phyloP scores from a whole-genome alignment of 176 grass and related monocot species.

The Metroxylon sagu region DNA sequence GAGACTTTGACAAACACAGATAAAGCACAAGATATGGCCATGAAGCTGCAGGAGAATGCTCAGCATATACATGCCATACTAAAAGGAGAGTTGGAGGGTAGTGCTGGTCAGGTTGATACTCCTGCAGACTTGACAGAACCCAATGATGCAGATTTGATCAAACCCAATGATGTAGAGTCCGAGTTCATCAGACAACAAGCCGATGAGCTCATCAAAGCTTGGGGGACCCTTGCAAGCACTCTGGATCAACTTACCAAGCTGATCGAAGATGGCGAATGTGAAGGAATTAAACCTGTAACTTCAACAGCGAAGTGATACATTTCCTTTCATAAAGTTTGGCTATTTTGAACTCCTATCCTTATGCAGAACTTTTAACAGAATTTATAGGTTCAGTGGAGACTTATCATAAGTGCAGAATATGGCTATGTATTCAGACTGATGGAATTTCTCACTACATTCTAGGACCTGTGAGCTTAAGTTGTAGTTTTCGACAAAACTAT shows the following conservation, averaged over 20 bases:
- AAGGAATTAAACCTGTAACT: conserved; percentile 25
- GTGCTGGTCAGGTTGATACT: conserved; percentile 9
- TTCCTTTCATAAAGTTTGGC: neutral
- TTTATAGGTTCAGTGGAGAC: no score
- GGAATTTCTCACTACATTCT: no score
- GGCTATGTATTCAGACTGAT: no score
- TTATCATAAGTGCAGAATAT: no score
- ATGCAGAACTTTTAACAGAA: no score
- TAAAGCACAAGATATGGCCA: conserved; percentile 37
- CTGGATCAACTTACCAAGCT: conserved; percentile 71
- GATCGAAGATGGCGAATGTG: conserved; percentile 45
- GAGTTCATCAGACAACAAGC: conserved; percentile 40
- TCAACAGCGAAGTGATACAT: neutral
- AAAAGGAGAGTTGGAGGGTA: conserved; percentile 22
- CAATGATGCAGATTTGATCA: conserved; percentile 7
- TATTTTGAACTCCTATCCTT: neutral
- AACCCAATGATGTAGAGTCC: conserved; percentile 22
- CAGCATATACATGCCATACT: conserved; percentile 57
- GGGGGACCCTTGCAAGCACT: conserved; percentile 51
- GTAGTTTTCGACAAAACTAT: no score
- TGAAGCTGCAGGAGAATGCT: conserved; percentile 49
- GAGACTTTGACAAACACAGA: conserved; percentile 22
- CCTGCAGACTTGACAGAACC: conserved; percentile 3
- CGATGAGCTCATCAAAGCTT: conserved; percentile 59
- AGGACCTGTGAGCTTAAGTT: no score